A percentile compares a stretch with the other conserved stretches of the same genome.
Conservation (phyloP, 805 yeast species). For the Vanderwaltozyma verrucispora region DNA sequence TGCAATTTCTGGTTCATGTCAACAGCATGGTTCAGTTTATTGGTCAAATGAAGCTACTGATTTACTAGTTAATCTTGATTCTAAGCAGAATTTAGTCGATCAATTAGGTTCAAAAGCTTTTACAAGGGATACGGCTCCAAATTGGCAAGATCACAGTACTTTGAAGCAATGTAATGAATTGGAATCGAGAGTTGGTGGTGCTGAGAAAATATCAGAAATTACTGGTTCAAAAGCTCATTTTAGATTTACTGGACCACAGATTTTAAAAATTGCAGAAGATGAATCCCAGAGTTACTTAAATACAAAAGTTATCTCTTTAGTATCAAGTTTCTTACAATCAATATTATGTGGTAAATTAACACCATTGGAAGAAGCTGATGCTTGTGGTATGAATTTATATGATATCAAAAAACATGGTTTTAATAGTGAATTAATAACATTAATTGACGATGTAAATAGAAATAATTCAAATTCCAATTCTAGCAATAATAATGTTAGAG, state of each 20-base stretch:
- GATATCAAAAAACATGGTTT: constrained; percentile 51
- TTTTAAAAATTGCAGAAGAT: constrained; percentile 52
- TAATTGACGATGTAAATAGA: constrained; percentile 13
- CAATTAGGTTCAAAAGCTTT: constrained; percentile 45
- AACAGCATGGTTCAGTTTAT: constrained; percentile 86
- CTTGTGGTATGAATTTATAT: constrained; percentile 88
- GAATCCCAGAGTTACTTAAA: constrained; percentile 42
- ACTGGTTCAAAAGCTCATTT: constrained; percentile 87
- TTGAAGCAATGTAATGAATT: constrained; percentile 52
- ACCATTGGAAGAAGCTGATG: constrained; percentile 72
- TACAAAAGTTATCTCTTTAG: constrained; percentile 58
- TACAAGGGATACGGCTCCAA: constrained; percentile 60
- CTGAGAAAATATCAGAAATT: constrained; percentile 42
- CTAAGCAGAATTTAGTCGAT: constrained; percentile 29
- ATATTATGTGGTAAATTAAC: constrained; percentile 56
- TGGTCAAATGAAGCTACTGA: constrained; percentile 48
- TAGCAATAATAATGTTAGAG: constrained; percentile 7
- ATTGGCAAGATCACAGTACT: constrained; percentile 94
- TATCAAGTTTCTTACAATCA: constrained; percentile 69
- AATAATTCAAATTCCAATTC: not conserved
- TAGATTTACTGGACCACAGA: constrained; percentile 89
- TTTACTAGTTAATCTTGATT: constrained; percentile 31
- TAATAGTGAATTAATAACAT: constrained; percentile 44
- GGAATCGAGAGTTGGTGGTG: constrained; percentile 54
- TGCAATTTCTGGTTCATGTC: constrained; percentile 78